phyloP scores from a whole-genome alignment of 139 green algal species.

The Dunaliella sp. region DNA sequence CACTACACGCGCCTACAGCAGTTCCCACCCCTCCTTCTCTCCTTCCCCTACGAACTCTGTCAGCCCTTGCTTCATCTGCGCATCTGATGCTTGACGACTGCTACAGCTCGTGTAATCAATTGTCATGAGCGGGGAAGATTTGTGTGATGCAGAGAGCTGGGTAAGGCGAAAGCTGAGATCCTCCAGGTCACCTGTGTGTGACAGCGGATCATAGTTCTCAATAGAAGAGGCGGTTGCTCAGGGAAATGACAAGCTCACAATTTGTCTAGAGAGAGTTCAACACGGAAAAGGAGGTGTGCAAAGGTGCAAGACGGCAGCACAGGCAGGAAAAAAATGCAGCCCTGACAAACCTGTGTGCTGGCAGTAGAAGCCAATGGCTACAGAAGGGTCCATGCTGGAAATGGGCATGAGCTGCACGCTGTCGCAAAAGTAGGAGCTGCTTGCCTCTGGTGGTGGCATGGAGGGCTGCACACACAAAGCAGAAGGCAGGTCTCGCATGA shows the following conservation, averaged over 20 bases:
- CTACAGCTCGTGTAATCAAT: not conserved
- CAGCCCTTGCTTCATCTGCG: too few relatives aligned
- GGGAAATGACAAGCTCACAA: not conserved
- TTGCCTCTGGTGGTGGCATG: not conserved
- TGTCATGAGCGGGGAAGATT: not conserved
- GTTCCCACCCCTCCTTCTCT: not conserved
- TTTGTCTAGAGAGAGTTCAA: not conserved
- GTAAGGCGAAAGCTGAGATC: not conserved
- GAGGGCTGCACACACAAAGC: conserved; percentile 53
- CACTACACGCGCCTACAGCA: too few relatives aligned
- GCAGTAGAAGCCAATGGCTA: conserved; percentile 87
- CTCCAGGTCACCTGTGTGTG: not conserved
- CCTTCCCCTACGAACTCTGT: not conserved
- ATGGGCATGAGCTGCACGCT: conserved; percentile 60
- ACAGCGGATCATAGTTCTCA: too few relatives aligned
- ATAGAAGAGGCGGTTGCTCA: too few relatives aligned
- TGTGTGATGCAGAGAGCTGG: not conserved
- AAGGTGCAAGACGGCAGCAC: too few relatives aligned
- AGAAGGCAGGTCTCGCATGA: too few relatives aligned
- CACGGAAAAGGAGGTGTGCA: not conserved
- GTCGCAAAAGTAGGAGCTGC: conserved; percentile 37
- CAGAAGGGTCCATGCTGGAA: conserved; percentile 73
- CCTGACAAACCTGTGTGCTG: conserved; percentile 24
- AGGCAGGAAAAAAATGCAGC: too few relatives aligned
- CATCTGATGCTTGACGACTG: not conserved